phyloP scores from a whole-genome alignment of 768 basidiomycete species.

The Kwoniella newhampshirensis region DNA sequence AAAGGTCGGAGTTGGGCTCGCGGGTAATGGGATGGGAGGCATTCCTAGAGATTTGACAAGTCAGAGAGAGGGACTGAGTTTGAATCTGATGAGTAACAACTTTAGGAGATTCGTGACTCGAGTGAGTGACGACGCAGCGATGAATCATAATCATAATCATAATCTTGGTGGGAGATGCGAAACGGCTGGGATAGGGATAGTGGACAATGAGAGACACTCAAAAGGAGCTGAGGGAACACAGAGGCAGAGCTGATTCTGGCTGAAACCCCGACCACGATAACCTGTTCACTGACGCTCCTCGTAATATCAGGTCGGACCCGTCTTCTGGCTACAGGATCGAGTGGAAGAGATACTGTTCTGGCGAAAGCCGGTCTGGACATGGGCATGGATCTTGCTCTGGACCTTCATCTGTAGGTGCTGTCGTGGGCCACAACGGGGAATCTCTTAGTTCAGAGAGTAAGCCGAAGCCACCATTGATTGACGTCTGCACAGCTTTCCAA shows the following conservation, averaged over 20 bases:
- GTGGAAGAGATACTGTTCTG: conserved; percentile 81
- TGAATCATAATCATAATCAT: no score
- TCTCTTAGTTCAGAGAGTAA: background rate
- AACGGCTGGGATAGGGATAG: no score
- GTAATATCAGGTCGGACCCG: conserved; percentile 59
- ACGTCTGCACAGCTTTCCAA: conserved; percentile 67
- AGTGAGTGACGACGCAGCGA: conserved; percentile 41
- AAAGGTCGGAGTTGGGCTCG: background rate
- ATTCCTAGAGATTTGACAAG: conserved; percentile 40
- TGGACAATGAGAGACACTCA: no score
- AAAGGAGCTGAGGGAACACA: no score
- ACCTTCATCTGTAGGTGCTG: conserved; percentile 78
- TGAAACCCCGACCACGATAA: no score
- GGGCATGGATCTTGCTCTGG: conserved; percentile 73
- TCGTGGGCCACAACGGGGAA: no score
- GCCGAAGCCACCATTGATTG: background rate
- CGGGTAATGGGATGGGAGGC: conserved; percentile 19
- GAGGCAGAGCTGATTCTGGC: no score
- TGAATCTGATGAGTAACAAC: conserved; percentile 74
- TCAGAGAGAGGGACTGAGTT: conserved; percentile 62
- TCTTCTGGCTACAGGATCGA: conserved; percentile 88
- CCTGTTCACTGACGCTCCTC: background rate
- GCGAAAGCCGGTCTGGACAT: conserved; percentile 72
- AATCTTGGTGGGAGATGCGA: no score
- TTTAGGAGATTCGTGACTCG: conserved; percentile 77